Conservation (phyloP, 164 flowering plant genomes). For the Vitis amurensis region DNA sequence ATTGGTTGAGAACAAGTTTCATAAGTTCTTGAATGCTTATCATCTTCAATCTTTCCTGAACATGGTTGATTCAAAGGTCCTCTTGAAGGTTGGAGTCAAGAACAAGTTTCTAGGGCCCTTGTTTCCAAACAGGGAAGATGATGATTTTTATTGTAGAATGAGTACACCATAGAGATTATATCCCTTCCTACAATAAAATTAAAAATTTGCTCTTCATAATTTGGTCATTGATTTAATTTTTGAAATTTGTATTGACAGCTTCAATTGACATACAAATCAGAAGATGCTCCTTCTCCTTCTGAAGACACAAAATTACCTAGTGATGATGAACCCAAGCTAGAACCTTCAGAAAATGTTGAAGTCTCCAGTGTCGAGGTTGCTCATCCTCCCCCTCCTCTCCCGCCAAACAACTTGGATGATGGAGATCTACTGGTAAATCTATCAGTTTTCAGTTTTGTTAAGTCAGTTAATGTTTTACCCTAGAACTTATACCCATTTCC, state of each 20-base stretch:
- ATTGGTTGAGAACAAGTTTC: too few relatives aligned
- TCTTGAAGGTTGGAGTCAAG: too few relatives aligned
- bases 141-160: too few relatives aligned
- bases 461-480: background rate
- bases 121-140: too few relatives aligned
- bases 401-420: constrained; percentile 40
- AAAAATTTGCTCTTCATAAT: too few relatives aligned
- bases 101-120: too few relatives aligned
- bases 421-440: constrained; percentile 86
- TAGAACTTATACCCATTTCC: constrained; percentile 1
- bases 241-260: constrained; percentile 83
- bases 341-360: constrained; percentile 35
- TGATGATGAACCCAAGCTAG: constrained; percentile 55
- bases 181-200: too few relatives aligned
- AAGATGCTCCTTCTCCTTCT: constrained; percentile 48
- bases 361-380: constrained; percentile 25
- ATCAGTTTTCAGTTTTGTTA: constrained; percentile 1
- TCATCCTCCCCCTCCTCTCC: constrained; percentile 26
- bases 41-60: too few relatives aligned
- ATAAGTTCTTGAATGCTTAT: too few relatives aligned
- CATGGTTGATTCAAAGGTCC: too few relatives aligned
- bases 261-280: constrained; percentile 82
- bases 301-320: constrained; percentile 41
- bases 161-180: too few relatives aligned
- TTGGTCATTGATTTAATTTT: too few relatives aligned